Evolutionary conservation across 2,329 filamentous ascomycete species (phyloP).

Genomic region (Alternaria sp.): DNA sequence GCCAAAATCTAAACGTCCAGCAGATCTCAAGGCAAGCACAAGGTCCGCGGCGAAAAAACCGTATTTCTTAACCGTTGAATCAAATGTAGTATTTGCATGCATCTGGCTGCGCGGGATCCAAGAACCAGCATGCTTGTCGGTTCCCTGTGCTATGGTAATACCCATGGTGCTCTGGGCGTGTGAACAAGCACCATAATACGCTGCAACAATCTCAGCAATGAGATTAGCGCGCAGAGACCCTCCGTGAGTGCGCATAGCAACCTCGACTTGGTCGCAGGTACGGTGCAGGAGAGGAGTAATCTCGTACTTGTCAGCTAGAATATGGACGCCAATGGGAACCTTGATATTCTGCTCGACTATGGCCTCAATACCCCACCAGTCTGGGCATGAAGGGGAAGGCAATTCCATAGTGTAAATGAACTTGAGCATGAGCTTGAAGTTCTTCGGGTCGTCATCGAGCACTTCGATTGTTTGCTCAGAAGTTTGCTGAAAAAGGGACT

Average conservation of each 20-base stretch:
- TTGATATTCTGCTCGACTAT: neutral
- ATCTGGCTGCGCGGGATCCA: no score
- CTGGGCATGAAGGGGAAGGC: neutral
- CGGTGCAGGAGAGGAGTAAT: neutral
- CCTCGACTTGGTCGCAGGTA: neutral
- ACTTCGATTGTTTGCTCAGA: neutral
- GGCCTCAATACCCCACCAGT: rapidly evolving
- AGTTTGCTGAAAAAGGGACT: neutral
- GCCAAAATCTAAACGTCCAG: no score
- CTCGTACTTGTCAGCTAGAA: neutral
- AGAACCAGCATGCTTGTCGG: no score
- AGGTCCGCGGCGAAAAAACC: neutral
- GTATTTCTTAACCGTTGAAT: no score
- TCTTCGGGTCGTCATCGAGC: neutral
- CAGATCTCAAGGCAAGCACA: neutral
- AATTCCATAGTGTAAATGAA: neutral
- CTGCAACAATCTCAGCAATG: neutral
- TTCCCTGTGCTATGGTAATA: neutral
- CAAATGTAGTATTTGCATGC: no score
- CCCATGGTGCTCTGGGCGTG: neutral
- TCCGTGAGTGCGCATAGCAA: neutral
- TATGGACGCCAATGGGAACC: neutral
- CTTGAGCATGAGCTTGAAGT: neutral
- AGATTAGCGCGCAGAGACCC: neutral
- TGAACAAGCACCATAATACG: neutral